Percentiles rank a stretch among this genome's conserved stretches.
Evolutionary conservation across 2,329 filamentous ascomycete genomes (phyloP).

Genomic region (Ascochyta fabae): DNA sequence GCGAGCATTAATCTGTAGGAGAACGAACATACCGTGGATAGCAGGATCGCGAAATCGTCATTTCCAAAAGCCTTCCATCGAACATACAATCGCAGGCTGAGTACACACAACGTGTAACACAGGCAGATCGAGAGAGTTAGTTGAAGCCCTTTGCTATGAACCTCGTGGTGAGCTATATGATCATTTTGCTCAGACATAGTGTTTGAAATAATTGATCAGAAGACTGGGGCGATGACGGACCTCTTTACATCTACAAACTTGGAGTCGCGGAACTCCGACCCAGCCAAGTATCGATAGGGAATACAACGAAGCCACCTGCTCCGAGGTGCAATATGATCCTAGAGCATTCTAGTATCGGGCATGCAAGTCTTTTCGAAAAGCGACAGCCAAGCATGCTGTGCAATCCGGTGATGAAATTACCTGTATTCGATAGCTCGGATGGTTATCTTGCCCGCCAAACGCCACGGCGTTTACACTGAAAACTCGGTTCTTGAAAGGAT

Average conservation of each 20-base stretch:
- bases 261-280: too few species aligned
- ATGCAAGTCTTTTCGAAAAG: not conserved
- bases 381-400: slow-evolving; percentile 2
- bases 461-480: not conserved
- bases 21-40: slow-evolving; percentile 7
- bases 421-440: not conserved
- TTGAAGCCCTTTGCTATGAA: slow-evolving; percentile 13
- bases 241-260: not conserved
- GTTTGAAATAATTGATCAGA: not conserved
- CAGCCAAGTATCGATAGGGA: not conserved
- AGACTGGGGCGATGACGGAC: not conserved
- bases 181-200: not conserved
- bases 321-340: not conserved
- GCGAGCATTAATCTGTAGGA: too few species aligned
- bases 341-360: not conserved
- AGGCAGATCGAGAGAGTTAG: slow-evolving; percentile 16
- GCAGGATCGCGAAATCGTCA: slow-evolving; percentile 16
- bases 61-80: slow-evolving; percentile 14
- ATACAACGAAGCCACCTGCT: not conserved
- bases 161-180: not conserved
- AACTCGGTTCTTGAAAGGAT: not conserved
- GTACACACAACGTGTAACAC: slow-evolving; percentile 21
- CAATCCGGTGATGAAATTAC: not conserved
- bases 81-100: slow-evolving; percentile 14
- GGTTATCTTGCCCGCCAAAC: not conserved